These are phyloP conservation scores for Ophiocordyceps camponoti-saundersi DNA, from an alignment of 2,329 filamentous ascomycete genomes.

Conservation along the genomic window DNA sequence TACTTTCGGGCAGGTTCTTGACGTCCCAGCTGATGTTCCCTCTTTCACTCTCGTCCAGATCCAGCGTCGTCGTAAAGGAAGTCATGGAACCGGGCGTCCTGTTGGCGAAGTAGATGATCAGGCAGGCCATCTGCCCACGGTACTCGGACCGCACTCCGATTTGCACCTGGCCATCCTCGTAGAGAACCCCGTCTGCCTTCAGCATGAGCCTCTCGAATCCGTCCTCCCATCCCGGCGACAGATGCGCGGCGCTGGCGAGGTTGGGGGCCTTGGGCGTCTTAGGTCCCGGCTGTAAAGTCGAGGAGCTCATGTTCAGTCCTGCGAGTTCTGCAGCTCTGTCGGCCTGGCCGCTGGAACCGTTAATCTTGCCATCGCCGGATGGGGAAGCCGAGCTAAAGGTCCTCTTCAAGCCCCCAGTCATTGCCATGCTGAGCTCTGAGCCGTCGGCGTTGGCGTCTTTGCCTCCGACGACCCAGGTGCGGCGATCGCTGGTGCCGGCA, in stretches of 20 bases:
- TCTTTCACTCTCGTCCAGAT: constrained; percentile 55
- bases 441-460: constrained; percentile 81
- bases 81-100: constrained; percentile 72
- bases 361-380: constrained; percentile 28
- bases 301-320: constrained; percentile 58
- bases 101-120: constrained; percentile 94
- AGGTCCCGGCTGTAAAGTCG: constrained; percentile 35
- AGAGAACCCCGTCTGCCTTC: constrained; percentile 69
- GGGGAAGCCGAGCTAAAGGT: constrained; percentile 53
- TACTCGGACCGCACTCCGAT: constrained; percentile 88
- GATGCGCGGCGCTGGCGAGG: constrained; percentile 76
- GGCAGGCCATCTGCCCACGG: constrained; percentile 81
- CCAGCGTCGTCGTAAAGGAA: constrained; percentile 87
- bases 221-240: constrained; percentile 87
- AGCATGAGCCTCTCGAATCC: constrained; percentile 77
- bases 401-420: constrained; percentile 69
- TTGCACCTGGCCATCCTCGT: constrained; percentile 89
- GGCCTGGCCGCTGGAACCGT: constrained; percentile 29
- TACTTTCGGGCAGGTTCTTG: constrained; percentile 75
- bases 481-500: constrained; percentile 79
- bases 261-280: constrained; percentile 56
- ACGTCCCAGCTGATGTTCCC: constrained; percentile 64
- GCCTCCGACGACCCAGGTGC: constrained; percentile 94
- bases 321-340: constrained; percentile 50
- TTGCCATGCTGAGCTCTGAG: constrained; percentile 63